Conservation (phyloP, 2,329 filamentous ascomycete genomes). For the Claviceps sp. region DNA sequence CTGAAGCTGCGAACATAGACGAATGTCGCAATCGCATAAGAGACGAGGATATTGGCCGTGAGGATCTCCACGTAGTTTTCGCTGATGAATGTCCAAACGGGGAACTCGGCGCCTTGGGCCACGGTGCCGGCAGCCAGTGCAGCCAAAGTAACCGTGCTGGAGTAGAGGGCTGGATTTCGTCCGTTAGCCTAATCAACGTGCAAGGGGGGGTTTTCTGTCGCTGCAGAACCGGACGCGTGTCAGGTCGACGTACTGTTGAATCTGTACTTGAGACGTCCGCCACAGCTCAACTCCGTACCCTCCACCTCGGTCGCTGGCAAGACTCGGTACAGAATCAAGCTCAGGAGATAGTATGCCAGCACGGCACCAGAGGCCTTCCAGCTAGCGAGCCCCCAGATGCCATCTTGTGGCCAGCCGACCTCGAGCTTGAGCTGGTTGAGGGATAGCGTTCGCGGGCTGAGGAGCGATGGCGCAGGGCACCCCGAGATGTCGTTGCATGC, state of each 20-base stretch:
- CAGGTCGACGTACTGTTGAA: slow-evolving; percentile 48
- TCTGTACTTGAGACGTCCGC: slow-evolving; percentile 67
- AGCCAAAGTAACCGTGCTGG: slow-evolving; percentile 60
- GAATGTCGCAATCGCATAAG: slow-evolving; percentile 58
- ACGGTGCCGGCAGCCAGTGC: slow-evolving; percentile 61
- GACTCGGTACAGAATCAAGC: slow-evolving; percentile 58
- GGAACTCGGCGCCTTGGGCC: slow-evolving; percentile 65
- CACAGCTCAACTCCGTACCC: slow-evolving; percentile 55
- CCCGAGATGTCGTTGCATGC: slow-evolving; percentile 86
- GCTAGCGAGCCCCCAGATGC: slow-evolving; percentile 57
- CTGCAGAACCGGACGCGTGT: not conserved
- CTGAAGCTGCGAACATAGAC: slow-evolving; percentile 74
- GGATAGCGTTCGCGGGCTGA: slow-evolving; percentile 58
- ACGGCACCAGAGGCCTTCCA: slow-evolving; percentile 56
- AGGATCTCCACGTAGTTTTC: slow-evolving; percentile 81
- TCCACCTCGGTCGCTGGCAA: slow-evolving; percentile 61
- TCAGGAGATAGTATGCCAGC: slow-evolving; percentile 66
- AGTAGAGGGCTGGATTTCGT: slow-evolving; percentile 48
- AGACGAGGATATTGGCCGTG: slow-evolving; percentile 68
- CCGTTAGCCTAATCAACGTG: slow-evolving; percentile 5
- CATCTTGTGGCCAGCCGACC: slow-evolving; percentile 65
- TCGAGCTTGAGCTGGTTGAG: slow-evolving; percentile 63
- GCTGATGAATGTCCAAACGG: slow-evolving; percentile 84
- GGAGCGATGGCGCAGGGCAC: slow-evolving; percentile 72
- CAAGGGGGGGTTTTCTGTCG: not conserved